Conservation (phyloP, 2,329 filamentous ascomycete genomes). For the Sclerotinia minor region DNA sequence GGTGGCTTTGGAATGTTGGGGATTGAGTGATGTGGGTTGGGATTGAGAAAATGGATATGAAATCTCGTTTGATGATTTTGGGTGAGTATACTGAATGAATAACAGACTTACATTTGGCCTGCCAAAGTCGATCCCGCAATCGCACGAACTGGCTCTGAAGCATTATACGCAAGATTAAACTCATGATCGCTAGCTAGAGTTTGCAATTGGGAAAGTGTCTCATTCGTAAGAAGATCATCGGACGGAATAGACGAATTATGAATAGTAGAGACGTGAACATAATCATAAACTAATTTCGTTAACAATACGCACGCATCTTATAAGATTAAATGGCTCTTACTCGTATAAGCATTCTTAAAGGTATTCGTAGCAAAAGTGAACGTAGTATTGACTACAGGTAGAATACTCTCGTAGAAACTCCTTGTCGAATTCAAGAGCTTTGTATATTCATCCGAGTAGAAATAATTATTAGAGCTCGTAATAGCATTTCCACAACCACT, state of each 20-base stretch:
- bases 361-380: slow-evolving; percentile 49
- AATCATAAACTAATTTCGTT: slow-evolving; percentile 53
- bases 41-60: background rate
- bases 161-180: slow-evolving; percentile 80
- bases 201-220: slow-evolving; percentile 62
- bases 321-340: slow-evolving; percentile 46
- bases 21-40: background rate
- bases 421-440: slow-evolving; percentile 52
- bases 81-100: background rate
- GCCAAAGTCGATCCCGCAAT: slow-evolving; percentile 59
- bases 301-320: background rate
- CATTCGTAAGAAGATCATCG: slow-evolving; percentile 57
- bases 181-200: slow-evolving; percentile 79
- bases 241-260: slow-evolving; percentile 62
- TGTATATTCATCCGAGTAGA: slow-evolving; percentile 50
- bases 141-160: slow-evolving; percentile 63
- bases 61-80: slow-evolving; percentile 12
- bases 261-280: slow-evolving; percentile 59
- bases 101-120: slow-evolving; percentile 48
- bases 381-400: slow-evolving; percentile 57
- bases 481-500: slow-evolving; percentile 58
- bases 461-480: slow-evolving; percentile 56
- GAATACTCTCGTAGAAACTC: slow-evolving; percentile 58
- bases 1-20: background rate
- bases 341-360: slow-evolving; percentile 63